phyloP scores from a whole-genome alignment of 78 protist genomes.

The Isochrysis galbana region DNA sequence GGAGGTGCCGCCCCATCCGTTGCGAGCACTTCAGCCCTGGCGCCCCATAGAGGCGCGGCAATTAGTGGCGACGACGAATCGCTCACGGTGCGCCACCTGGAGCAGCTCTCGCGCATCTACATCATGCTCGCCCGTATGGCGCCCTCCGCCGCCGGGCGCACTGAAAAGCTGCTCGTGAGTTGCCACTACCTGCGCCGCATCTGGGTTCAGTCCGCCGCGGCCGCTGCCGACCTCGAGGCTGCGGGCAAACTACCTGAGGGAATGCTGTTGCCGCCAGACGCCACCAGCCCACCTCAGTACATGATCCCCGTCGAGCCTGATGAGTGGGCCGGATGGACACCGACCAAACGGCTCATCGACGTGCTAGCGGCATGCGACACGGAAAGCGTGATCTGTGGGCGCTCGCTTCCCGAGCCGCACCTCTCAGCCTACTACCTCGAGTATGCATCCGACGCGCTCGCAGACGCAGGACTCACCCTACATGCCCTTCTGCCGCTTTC shows the following conservation, averaged over 20 bases:
- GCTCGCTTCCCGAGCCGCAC: neutral
- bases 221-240: neutral
- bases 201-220: neutral
- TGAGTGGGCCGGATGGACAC: neutral
- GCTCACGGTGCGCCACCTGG: neutral
- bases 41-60: neutral
- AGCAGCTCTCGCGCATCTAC: conserved; percentile 7
- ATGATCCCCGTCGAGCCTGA: neutral
- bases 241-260: neutral
- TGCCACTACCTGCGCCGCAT: neutral
- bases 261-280: too few species aligned
- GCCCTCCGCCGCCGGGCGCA: neutral
- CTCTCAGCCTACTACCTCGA: neutral
- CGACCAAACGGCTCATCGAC: neutral
- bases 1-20: too few species aligned
- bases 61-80: neutral
- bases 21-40: too few species aligned
- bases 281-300: too few species aligned
- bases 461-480: neutral
- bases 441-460: neutral
- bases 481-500: neutral
- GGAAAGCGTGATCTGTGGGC: neutral
- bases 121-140: neutral
- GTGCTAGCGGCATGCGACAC: neutral
- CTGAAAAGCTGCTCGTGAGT: neutral